Conservation (phyloP, 208 protist genomes). For the Trichomonas vaginalis region DNA sequence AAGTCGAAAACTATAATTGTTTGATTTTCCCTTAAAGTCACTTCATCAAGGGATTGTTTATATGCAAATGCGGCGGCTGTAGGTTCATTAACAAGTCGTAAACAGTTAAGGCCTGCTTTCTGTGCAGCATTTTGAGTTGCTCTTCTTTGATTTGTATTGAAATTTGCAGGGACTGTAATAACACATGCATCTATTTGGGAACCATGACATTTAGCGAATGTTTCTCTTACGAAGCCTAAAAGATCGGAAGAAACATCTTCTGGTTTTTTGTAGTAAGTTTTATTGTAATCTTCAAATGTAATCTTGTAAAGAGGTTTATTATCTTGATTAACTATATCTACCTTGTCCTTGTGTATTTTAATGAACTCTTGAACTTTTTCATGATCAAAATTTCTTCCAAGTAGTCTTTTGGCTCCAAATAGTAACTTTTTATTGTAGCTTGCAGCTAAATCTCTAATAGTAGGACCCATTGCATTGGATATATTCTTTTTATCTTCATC, state of each 20-base stretch:
- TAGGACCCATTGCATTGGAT: background rate
- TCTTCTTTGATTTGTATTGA: background rate
- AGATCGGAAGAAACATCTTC: background rate
- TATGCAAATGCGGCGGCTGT: background rate
- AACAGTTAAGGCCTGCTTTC: background rate
- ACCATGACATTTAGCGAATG: background rate
- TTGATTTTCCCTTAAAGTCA: background rate
- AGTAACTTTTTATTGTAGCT: background rate
- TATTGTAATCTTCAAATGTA: background rate
- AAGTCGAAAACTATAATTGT: slow-evolving; percentile 79
- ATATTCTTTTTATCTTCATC: no score
- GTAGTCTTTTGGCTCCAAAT: background rate
- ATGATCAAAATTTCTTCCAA: background rate
- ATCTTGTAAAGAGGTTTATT: background rate
- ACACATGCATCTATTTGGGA: background rate
- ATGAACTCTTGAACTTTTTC: background rate
- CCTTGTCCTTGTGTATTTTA: background rate
- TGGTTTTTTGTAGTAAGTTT: background rate
- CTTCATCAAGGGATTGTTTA: background rate
- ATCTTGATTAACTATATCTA: background rate
- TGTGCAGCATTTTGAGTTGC: background rate
- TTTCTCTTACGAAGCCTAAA: background rate
- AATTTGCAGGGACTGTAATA: background rate
- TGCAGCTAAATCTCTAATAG: background rate
- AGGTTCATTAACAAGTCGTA: background rate